These are phyloP conservation scores for Colletotrichum musae DNA, from an alignment of 2,329 filamentous ascomycete species.

Conservation along the genomic window DNA sequence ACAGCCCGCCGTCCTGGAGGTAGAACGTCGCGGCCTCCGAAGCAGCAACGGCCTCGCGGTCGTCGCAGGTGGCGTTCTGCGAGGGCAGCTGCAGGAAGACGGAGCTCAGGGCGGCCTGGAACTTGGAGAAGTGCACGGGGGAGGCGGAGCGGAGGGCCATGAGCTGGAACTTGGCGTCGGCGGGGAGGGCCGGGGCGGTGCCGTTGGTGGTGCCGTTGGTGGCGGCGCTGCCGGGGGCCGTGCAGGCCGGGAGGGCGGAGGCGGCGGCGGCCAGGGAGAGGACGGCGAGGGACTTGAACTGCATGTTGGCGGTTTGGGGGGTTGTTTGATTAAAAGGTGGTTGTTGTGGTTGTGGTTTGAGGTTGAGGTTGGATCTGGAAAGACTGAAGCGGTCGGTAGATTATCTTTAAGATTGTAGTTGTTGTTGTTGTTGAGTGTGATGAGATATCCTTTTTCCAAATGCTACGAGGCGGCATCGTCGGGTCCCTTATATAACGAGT, in stretches of 20 bases:
- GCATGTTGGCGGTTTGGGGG: constrained; percentile 34
- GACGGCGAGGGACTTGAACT: constrained; percentile 42
- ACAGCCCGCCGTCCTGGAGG: constrained; percentile 60
- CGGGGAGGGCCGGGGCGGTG: constrained; percentile 37
- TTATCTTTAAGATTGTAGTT: constrained; percentile 22
- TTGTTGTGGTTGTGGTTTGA: background rate
- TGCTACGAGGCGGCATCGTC: background rate
- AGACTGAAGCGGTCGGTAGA: constrained; percentile 30
- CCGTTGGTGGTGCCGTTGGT: constrained; percentile 43
- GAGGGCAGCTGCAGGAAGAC: constrained; percentile 60
- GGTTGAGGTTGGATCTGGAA: constrained; percentile 18
- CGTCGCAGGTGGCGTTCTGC: constrained; percentile 65
- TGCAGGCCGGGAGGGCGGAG: constrained; percentile 34
- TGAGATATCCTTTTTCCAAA: background rate
- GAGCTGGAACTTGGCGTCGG: constrained; percentile 59
- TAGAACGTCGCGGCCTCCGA: constrained; percentile 67
- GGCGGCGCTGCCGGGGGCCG: background rate
- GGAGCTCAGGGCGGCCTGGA: constrained; percentile 61
- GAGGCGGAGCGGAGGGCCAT: constrained; percentile 65
- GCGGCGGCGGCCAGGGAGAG: constrained; percentile 48
- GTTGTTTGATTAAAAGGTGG: background rate
- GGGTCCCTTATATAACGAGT: constrained; percentile 17
- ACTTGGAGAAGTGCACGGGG: constrained; percentile 60
- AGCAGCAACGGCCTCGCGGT: constrained; percentile 43
- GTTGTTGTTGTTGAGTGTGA: background rate